Percentiles rank a stretch among this genome's conserved stretches.
phyloP scores from a whole-genome alignment of 306 rosid genomes.

The Trichosanthes cucumerina region DNA sequence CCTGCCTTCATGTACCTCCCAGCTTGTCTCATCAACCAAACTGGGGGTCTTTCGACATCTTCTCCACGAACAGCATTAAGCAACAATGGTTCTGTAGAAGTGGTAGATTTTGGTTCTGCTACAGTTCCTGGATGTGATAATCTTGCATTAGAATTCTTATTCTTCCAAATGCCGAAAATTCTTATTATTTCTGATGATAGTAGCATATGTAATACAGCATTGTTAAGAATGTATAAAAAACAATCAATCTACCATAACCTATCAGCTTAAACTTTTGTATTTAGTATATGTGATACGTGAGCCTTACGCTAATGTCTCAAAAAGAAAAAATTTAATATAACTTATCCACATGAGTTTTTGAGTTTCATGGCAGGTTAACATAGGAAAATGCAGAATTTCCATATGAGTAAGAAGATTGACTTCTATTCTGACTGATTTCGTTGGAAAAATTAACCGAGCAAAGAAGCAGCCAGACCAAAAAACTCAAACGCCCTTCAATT shows the following conservation, averaged over 20 bases:
- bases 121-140: constrained; percentile 42
- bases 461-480: background rate
- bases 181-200: background rate
- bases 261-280: background rate
- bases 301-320: background rate
- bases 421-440: background rate
- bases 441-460: background rate
- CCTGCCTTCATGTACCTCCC: constrained; percentile 99
- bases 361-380: background rate
- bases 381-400: background rate
- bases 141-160: constrained; percentile 15
- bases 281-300: background rate
- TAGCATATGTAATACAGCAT: background rate
- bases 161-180: background rate
- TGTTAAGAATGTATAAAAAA: background rate
- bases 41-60: constrained; percentile 91
- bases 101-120: constrained; percentile 39
- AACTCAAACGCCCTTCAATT: background rate
- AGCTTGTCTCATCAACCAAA: constrained; percentile 99
- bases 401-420: background rate
- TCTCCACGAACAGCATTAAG: constrained; percentile 75
- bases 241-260: background rate
- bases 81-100: constrained; percentile 62
- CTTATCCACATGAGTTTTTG: background rate
- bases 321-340: background rate